phyloP scores from a whole-genome alignment of 2,329 filamentous ascomycete species.

The Atkinsonella hypoxylon region DNA sequence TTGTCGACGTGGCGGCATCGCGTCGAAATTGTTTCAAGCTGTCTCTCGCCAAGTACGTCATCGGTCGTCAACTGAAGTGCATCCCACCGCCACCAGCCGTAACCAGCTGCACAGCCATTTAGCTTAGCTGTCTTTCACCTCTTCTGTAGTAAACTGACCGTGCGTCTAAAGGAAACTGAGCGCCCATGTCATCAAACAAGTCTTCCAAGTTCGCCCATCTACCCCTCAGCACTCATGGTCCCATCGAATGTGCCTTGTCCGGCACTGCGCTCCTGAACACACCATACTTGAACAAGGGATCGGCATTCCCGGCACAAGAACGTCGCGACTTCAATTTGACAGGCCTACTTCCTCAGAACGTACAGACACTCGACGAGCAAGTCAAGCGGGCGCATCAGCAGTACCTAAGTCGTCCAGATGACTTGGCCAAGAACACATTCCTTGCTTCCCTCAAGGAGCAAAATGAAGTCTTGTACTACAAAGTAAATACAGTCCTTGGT shows the following conservation, averaged over 20 bases:
- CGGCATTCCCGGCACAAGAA: constrained; percentile 60
- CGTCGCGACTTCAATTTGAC: constrained; percentile 57
- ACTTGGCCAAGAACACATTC: constrained; percentile 78
- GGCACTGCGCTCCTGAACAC: constrained; percentile 24
- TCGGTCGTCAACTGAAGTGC: neutral
- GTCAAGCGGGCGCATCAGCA: constrained; percentile 69
- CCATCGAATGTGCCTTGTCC: constrained; percentile 24
- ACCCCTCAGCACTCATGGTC: constrained; percentile 23
- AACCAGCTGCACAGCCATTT: neutral
- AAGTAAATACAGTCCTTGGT: constrained; percentile 29
- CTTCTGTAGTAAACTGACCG: too few species aligned
- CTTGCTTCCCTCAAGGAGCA: constrained; percentile 76
- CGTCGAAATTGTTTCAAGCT: too few species aligned
- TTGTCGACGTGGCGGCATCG: too few species aligned
- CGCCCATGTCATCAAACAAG: neutral
- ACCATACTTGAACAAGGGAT: constrained; percentile 62
- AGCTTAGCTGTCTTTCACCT: too few species aligned
- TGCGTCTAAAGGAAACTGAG: too few species aligned
- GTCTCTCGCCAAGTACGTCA: neutral
- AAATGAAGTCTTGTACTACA: constrained; percentile 73
- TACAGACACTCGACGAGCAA: constrained; percentile 69
- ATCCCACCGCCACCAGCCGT: neutral
- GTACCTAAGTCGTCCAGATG: constrained; percentile 49
- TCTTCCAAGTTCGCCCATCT: constrained; percentile 18
- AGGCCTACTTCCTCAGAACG: constrained; percentile 58